phyloP scores from a whole-genome alignment of 2,329 filamentous ascomycete species.

The Epichloe sylvatica region DNA sequence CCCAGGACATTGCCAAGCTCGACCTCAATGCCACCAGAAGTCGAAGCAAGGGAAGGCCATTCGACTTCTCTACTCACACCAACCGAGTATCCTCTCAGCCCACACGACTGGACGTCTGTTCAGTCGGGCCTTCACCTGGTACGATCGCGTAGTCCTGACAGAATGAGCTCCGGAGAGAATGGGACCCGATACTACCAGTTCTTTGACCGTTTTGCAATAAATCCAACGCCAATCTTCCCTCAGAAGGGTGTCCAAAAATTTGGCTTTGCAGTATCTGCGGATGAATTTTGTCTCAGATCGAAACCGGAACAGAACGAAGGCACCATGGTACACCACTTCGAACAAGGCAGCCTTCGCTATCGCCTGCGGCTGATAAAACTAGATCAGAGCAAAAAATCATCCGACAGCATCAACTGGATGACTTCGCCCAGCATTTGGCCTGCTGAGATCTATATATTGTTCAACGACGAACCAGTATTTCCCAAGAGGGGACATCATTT shows the following conservation, averaged over 20 bases:
- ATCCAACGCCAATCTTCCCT: slow-evolving; percentile 27
- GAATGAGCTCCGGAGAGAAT: slow-evolving; percentile 17
- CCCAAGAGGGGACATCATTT: slow-evolving; percentile 56
- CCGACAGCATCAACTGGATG: slow-evolving; percentile 39
- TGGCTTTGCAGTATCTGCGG: slow-evolving; percentile 30
- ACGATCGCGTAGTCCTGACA: slow-evolving; percentile 33
- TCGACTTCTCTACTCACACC: slow-evolving; percentile 7
- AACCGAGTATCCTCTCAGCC: slow-evolving; percentile 27
- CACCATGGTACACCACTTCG: neutral
- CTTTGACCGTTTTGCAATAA: slow-evolving; percentile 35
- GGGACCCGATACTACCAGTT: slow-evolving; percentile 40
- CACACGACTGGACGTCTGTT: slow-evolving; percentile 28
- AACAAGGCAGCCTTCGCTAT: slow-evolving; percentile 36
- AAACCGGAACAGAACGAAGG: slow-evolving; percentile 8
- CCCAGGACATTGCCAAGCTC: neutral
- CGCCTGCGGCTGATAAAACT: slow-evolving; percentile 52
- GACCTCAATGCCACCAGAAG: neutral
- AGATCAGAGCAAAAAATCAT: slow-evolving; percentile 23
- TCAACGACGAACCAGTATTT: slow-evolving; percentile 48
- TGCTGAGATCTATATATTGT: slow-evolving; percentile 47
- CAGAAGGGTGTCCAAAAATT: slow-evolving; percentile 27
- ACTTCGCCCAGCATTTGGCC: slow-evolving; percentile 57
- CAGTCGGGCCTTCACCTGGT: slow-evolving; percentile 32
- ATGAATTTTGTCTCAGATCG: slow-evolving; percentile 22
- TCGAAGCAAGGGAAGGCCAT: neutral